Conservation (phyloP, 1,284 basidiomycete species). For the Mycena citricolor region DNA sequence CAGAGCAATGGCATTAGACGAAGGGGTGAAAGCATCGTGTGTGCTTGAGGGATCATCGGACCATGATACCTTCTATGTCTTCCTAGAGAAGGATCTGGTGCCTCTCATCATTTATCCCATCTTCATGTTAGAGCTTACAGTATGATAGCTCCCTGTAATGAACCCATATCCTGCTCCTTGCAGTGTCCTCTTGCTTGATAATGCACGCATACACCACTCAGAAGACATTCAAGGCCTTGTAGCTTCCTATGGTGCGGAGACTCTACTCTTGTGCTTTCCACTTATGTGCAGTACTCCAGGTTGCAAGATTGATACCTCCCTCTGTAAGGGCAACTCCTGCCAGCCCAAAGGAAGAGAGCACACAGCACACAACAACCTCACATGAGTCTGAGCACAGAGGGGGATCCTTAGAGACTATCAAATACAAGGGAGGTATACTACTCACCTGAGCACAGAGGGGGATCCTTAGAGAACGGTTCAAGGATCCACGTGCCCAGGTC, state of each 20-base stretch:
- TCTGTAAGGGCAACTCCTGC: no score
- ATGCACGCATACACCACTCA: conserved; percentile 18
- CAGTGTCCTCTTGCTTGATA: conserved; percentile 18
- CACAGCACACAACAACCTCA: no score
- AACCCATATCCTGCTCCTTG: conserved; percentile 19
- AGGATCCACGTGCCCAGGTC: no score
- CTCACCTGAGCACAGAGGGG: no score
- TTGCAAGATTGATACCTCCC: conserved; percentile 16
- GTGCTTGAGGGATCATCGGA: conserved; percentile 27
- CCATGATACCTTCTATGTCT: conserved; percentile 24
- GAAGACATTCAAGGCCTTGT: conserved; percentile 14
- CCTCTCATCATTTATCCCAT: conserved; percentile 1
- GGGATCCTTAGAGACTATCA: no score
- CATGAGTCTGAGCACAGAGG: no score
- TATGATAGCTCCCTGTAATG: conserved; percentile 10
- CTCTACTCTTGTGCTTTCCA: no score
- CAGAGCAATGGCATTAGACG: conserved; percentile 25
- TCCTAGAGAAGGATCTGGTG: conserved; percentile 25
- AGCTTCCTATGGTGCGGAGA: conserved; percentile 2
- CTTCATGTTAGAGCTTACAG: background rate
- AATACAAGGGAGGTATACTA: no score
- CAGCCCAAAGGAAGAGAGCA: no score
- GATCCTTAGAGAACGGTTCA: no score
- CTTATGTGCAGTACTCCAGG: background rate
- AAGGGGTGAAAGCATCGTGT: conserved; percentile 24